These are phyloP conservation scores for Sungouiella thailandica DNA, from an alignment of 805 yeast genomes.

Conservation along the genomic window DNA sequence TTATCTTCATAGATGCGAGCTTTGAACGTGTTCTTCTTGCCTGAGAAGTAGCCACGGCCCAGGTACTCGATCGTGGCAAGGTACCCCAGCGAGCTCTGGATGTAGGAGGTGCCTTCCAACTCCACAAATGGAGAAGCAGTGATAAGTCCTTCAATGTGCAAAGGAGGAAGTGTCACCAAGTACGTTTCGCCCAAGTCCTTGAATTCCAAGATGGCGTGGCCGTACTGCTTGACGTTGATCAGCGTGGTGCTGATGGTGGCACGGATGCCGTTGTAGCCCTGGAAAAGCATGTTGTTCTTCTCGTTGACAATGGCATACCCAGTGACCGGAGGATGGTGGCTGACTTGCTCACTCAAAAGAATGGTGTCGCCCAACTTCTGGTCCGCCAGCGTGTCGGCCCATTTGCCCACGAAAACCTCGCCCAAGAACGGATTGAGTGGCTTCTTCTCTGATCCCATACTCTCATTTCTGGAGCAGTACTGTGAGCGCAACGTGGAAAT, in stretches of 20 bases:
- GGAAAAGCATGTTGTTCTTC: conserved; percentile 59
- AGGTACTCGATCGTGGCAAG: conserved; percentile 68
- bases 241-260: conserved; percentile 78
- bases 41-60: conserved; percentile 93
- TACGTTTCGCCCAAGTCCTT: conserved; percentile 62
- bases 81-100: conserved; percentile 79
- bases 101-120: conserved; percentile 81
- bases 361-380: conserved; percentile 67
- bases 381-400: conserved; percentile 54
- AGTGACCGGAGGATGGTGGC: conserved; percentile 98
- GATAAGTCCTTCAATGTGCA: conserved; percentile 90
- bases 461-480: conserved; percentile 87
- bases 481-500: conserved; percentile 88
- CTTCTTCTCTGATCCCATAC: conserved; percentile 93
- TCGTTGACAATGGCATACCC: conserved; percentile 81
- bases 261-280: conserved; percentile 88
- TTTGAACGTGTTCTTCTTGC: conserved; percentile 90
- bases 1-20: conserved; percentile 66
- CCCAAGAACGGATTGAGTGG: conserved; percentile 96
- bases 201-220: conserved; percentile 76
- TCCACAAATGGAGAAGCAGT: conserved; percentile 93
- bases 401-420: conserved; percentile 86
- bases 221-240: conserved; percentile 83
- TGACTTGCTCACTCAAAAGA: conserved; percentile 84
- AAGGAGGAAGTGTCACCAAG: conserved; percentile 83